phyloP scores from a whole-genome alignment of 768 basidiomycete genomes.

The Pulveroboletus ravenelii region DNA sequence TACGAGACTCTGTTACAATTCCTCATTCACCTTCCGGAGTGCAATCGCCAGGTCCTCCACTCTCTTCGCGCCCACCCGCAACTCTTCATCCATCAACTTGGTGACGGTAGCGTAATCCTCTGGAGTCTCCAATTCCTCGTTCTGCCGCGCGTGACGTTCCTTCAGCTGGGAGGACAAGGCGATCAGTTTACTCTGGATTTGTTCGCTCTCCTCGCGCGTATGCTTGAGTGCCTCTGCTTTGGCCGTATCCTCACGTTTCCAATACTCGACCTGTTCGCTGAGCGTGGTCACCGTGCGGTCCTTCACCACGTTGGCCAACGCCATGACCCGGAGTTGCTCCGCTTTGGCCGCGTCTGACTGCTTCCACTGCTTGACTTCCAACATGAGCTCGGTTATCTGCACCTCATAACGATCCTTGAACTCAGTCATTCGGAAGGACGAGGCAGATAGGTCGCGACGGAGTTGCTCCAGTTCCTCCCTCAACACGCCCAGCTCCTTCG shows the following conservation, averaged over 20 bases:
- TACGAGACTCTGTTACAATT: background rate
- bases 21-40: background rate
- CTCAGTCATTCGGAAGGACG: background rate
- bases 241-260: background rate
- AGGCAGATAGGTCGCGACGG: background rate
- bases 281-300: too few relatives aligned
- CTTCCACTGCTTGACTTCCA: background rate
- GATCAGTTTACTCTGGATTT: background rate
- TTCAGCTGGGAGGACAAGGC: background rate
- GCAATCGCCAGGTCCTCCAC: background rate
- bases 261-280: background rate
- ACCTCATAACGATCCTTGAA: background rate
- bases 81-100: slow-evolving; percentile 8
- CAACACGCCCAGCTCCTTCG: too few relatives aligned
- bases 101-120: background rate
- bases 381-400: background rate
- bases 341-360: too few relatives aligned
- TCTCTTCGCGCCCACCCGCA: slow-evolving; percentile 3
- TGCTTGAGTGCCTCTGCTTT: background rate
- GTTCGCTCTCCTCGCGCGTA: background rate
- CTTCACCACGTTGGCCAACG: too few relatives aligned
- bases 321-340: too few relatives aligned
- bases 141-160: too few relatives aligned
- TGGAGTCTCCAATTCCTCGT: background rate
- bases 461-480: background rate